Conservation (phyloP, 2,329 filamentous ascomycete species). For the Scleromitrula shiraiana region DNA sequence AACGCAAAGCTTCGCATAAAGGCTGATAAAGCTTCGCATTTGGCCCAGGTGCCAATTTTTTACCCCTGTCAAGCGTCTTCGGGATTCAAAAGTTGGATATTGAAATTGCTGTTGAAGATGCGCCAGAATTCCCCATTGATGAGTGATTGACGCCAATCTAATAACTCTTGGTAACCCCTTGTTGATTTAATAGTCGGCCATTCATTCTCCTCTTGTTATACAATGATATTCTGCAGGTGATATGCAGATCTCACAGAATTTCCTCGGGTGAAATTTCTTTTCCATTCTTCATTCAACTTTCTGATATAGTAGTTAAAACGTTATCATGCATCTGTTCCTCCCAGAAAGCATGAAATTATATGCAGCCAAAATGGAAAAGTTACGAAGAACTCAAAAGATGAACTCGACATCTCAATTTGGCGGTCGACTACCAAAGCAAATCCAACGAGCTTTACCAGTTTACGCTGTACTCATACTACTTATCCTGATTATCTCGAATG, state of each 20-base stretch:
- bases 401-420: slow-evolving; percentile 7
- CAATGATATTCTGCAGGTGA: too few relatives aligned
- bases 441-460: slow-evolving; percentile 23
- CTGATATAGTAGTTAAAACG: not conserved
- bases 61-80: too few relatives aligned
- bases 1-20: too few relatives aligned
- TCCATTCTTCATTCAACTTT: not conserved
- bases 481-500: slow-evolving; percentile 19
- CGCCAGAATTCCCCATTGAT: too few relatives aligned
- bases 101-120: too few relatives aligned
- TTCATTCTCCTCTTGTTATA: too few relatives aligned
- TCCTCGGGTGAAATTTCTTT: not conserved
- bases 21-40: too few relatives aligned
- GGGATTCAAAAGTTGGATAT: too few relatives aligned
- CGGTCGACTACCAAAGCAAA: slow-evolving; percentile 35
- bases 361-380: slow-evolving; percentile 5
- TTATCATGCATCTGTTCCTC: slow-evolving; percentile 5
- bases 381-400: slow-evolving; percentile 6
- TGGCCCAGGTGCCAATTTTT: too few relatives aligned
- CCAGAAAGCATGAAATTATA: slow-evolving; percentile 1
- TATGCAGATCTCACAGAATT: not conserved
- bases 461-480: slow-evolving; percentile 21
- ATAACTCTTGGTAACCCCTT: too few relatives aligned
- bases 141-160: too few relatives aligned
- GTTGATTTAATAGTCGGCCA: too few relatives aligned